These are phyloP conservation scores for Fusarium annulatum DNA, from an alignment of 2,329 filamentous ascomycete genomes.

Conservation along the genomic window DNA sequence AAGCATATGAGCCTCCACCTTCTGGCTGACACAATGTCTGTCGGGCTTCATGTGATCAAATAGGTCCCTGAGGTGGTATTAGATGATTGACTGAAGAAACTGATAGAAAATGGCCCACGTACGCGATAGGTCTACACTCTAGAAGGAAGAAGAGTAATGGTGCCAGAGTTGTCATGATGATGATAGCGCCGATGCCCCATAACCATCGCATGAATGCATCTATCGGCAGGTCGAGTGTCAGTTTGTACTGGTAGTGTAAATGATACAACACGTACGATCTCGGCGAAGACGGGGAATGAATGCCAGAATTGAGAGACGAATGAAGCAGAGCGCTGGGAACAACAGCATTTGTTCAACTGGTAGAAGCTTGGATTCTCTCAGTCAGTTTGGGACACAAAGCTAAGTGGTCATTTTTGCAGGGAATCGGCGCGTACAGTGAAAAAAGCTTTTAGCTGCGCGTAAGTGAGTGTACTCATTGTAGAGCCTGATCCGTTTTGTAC, in stretches of 20 bases:
- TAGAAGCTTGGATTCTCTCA: background rate
- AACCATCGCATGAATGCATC: background rate
- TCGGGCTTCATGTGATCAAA: background rate
- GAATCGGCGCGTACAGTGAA: background rate
- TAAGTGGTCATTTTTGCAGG: accelerated
- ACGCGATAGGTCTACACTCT: background rate
- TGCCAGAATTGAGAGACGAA: background rate
- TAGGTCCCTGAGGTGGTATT: accelerated
- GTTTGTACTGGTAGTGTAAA: background rate
- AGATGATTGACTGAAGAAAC: accelerated
- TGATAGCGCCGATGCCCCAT: background rate
- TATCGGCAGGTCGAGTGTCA: accelerated
- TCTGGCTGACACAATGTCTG: background rate
- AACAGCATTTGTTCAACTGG: background rate
- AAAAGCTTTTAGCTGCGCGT: background rate
- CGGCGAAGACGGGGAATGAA: background rate
- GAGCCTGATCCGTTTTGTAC: background rate
- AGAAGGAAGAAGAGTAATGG: background rate
- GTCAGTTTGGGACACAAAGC: no score
- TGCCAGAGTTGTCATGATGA: background rate
- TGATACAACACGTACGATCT: background rate
- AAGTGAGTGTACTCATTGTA: background rate
- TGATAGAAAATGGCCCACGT: accelerated
- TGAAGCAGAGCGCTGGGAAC: background rate
- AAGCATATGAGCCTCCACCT: accelerated